Percentiles rank a stretch among this genome's conserved stretches.
Evolutionary conservation across 148 eudicot species (phyloP).

Genomic region (Rhododendron mucronatum): DNA sequence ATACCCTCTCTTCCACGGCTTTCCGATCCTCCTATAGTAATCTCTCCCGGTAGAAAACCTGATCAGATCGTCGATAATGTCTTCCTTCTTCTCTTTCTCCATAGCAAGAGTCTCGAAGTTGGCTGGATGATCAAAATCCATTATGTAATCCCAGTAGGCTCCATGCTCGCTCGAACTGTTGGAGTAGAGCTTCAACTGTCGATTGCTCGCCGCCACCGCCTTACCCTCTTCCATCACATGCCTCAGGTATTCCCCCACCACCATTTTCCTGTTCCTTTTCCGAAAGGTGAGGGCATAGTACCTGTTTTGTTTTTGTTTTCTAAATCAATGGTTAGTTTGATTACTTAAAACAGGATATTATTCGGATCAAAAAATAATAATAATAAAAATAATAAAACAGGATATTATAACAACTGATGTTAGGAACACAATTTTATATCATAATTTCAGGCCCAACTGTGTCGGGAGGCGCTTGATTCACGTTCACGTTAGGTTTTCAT

Average conservation of each 20-base stretch:
- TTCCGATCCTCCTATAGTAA: conserved; percentile 42
- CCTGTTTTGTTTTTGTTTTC: background rate
- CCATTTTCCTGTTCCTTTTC: background rate
- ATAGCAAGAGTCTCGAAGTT: conserved; percentile 41
- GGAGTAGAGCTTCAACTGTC: conserved; percentile 40
- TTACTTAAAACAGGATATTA: too few relatives aligned
- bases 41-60: conserved; percentile 36
- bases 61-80: conserved; percentile 37
- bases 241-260: conserved; percentile 22
- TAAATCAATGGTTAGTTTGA: background rate
- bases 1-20: conserved; percentile 60
- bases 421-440: background rate
- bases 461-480: background rate
- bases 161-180: conserved; percentile 13
- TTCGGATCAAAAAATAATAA: too few relatives aligned
- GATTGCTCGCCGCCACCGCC: conserved; percentile 19
- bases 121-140: conserved; percentile 47
- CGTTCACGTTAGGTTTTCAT: background rate
- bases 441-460: too few relatives aligned
- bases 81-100: conserved; percentile 30
- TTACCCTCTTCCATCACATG: conserved; percentile 40
- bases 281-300: background rate
- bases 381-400: too few relatives aligned
- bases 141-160: conserved; percentile 36
- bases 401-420: too few relatives aligned